Evolutionary conservation across 371 early-diverging fungal species (phyloP).

Genomic region (Rhizomucor pusillus): DNA sequence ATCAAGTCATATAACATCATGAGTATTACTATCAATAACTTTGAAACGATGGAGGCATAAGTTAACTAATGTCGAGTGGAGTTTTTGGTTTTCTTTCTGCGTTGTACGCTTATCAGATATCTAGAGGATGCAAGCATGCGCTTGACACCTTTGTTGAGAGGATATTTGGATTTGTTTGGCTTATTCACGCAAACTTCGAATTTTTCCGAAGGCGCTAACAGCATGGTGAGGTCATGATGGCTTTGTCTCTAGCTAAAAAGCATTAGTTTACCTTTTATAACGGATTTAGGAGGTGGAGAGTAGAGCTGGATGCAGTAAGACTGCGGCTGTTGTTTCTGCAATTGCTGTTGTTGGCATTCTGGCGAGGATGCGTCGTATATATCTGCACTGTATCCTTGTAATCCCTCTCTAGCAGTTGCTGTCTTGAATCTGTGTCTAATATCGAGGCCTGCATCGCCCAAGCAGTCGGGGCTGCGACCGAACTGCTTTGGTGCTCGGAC

Average conservation of each 20-base stretch:
- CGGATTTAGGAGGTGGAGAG: background rate
- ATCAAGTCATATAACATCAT: too few species aligned
- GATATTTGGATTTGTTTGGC: conserved; percentile 1
- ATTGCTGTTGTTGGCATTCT: background rate
- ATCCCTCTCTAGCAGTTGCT: conserved; percentile 23
- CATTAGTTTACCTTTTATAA: background rate
- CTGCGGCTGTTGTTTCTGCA: background rate
- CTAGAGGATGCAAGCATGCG: conserved; percentile 26
- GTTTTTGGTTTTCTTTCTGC: too few species aligned
- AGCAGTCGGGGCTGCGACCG: conserved; percentile 20
- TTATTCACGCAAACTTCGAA: conserved; percentile 9
- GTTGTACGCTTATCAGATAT: conserved; percentile 19
- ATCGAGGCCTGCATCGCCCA: conserved; percentile 29
- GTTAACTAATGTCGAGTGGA: too few species aligned
- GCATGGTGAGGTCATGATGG: background rate
- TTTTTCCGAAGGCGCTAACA: conserved; percentile 17
- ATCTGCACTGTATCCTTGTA: conserved; percentile 17
- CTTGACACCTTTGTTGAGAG: conserved; percentile 6
- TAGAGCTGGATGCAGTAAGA: background rate
- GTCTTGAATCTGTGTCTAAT: conserved; percentile 27
- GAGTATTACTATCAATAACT: too few species aligned
- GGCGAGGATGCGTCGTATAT: background rate
- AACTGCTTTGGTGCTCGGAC: conserved; percentile 21
- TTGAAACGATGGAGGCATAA: too few species aligned
- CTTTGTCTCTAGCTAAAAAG: background rate